phyloP scores from a whole-genome alignment of 345 rosid species.

The Moringa oleifera region DNA sequence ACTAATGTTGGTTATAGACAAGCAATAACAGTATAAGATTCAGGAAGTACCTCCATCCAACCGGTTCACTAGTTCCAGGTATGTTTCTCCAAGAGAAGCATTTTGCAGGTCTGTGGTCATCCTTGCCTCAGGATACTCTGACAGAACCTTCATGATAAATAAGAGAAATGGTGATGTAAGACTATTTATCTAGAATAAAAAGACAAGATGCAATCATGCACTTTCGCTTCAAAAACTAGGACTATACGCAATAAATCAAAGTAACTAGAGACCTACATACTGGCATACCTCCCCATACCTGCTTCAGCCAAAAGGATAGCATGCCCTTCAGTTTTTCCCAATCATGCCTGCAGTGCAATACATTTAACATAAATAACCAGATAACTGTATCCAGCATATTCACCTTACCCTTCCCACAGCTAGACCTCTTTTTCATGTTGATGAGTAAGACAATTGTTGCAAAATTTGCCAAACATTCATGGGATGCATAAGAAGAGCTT shows the following conservation, averaged over 20 bases:
- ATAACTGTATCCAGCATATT: slow-evolving; percentile 1
- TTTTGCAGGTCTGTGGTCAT: slow-evolving; percentile 54
- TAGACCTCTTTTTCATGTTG: slow-evolving; percentile 2
- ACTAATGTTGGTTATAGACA: not conserved
- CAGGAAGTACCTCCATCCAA: slow-evolving; percentile 65
- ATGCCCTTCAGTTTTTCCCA: slow-evolving; percentile 79
- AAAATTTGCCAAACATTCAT: not conserved
- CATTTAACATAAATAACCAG: not conserved
- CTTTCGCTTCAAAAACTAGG: slow-evolving; percentile 4
- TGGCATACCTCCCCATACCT: slow-evolving; percentile 89
- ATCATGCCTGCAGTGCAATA: slow-evolving; percentile 48
- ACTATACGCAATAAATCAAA: not conserved
- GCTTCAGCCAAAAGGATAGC: slow-evolving; percentile 84
- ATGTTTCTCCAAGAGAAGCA: slow-evolving; percentile 68
- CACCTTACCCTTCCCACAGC: not conserved
- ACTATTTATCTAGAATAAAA: slow-evolving; percentile 9
- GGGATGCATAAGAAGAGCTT: not conserved
- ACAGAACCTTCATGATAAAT: slow-evolving; percentile 52
- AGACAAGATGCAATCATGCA: slow-evolving; percentile 1
- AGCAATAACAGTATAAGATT: slow-evolving; percentile 14
- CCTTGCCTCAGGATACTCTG: slow-evolving; percentile 81
- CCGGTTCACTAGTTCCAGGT: slow-evolving; percentile 45
- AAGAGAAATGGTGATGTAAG: slow-evolving; percentile 15
- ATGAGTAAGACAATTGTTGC: not conserved
- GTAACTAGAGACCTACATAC: slow-evolving; percentile 17